Conservation (phyloP, 2,329 filamentous ascomycete species). For the Xylariomycetidae sp. region DNA sequence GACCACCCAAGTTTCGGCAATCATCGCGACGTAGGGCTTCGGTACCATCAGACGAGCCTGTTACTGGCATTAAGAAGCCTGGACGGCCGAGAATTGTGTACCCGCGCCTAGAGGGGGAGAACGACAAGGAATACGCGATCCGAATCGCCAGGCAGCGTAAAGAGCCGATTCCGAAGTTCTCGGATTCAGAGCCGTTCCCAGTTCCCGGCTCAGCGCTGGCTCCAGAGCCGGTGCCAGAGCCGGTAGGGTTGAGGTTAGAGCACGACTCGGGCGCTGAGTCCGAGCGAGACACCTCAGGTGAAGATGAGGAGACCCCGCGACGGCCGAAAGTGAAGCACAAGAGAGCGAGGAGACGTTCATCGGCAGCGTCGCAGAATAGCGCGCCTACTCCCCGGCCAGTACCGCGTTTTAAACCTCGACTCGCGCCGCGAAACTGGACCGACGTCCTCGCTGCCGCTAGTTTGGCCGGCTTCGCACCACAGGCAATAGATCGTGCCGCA, state of each 20-base stretch:
- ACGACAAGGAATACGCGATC: conserved; percentile 39
- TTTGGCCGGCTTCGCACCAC: conserved; percentile 62
- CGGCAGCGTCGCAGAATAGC: background rate
- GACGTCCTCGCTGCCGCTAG: conserved; percentile 78
- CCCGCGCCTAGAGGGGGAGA: conserved; percentile 38
- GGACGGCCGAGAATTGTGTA: conserved; percentile 39
- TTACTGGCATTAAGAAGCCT: conserved; percentile 13
- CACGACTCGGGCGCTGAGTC: conserved; percentile 7
- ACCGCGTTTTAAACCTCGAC: too few relatives aligned
- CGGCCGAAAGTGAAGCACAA: background rate
- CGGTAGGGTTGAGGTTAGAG: background rate
- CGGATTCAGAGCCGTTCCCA: conserved; percentile 9
- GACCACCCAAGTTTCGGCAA: conserved; percentile 10
- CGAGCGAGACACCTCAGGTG: conserved; percentile 13
- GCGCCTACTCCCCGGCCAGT: background rate
- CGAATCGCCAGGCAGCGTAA: conserved; percentile 41
- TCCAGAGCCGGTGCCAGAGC: conserved; percentile 4
- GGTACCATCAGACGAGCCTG: conserved; percentile 1
- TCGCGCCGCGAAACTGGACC: conserved; percentile 70
- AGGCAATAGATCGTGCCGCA: conserved; percentile 63
- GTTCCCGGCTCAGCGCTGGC: conserved; percentile 7
- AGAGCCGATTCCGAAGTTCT: conserved; percentile 26
- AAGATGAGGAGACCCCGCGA: background rate
- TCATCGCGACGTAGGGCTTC: conserved; percentile 5
- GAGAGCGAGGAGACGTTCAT: background rate